These are phyloP conservation scores for Aureobasidium mangrovei DNA, from an alignment of 2,329 filamentous ascomycete species.

Conservation along the genomic window DNA sequence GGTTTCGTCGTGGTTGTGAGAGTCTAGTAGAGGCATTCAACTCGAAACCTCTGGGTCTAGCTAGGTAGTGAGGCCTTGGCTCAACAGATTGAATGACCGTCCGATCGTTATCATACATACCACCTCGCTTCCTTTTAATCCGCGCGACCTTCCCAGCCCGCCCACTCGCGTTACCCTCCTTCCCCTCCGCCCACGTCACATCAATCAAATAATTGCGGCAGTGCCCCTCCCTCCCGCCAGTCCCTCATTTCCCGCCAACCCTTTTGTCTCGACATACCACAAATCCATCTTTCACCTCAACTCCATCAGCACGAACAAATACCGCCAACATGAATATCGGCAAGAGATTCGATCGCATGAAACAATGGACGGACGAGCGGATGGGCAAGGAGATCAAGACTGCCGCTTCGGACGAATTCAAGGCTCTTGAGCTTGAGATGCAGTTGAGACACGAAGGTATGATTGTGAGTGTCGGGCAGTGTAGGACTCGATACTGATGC, in stretches of 20 bases:
- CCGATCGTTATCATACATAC: background rate
- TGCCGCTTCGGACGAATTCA: constrained; percentile 81
- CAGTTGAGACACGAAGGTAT: constrained; percentile 76
- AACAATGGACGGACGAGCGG: constrained; percentile 96
- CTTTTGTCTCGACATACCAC: background rate
- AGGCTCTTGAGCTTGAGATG: constrained; percentile 84
- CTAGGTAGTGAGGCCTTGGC: background rate
- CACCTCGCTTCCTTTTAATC: background rate
- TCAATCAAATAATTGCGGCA: constrained; percentile 8
- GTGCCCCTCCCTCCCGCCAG: constrained; percentile 2
- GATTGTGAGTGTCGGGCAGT: constrained; percentile 19
- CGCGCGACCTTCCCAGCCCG: background rate
- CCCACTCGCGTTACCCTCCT: background rate
- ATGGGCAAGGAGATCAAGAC: constrained; percentile 91
- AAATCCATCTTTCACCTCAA: background rate
- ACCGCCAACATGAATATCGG: constrained; percentile 45
- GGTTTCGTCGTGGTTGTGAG: constrained; percentile 3
- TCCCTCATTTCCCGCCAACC: constrained; percentile 6
- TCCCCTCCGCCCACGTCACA: constrained; percentile 2
- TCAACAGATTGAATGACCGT: background rate
- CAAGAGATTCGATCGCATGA: constrained; percentile 91
- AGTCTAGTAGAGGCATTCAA: background rate
- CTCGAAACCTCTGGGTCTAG: background rate
- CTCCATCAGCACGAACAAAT: background rate
- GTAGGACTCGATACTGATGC: background rate